A percentile compares a stretch with the other conserved stretches of the same genome.
Evolutionary conservation across 805 yeast species (phyloP).

Genomic region (Henningerozyma blattae): DNA sequence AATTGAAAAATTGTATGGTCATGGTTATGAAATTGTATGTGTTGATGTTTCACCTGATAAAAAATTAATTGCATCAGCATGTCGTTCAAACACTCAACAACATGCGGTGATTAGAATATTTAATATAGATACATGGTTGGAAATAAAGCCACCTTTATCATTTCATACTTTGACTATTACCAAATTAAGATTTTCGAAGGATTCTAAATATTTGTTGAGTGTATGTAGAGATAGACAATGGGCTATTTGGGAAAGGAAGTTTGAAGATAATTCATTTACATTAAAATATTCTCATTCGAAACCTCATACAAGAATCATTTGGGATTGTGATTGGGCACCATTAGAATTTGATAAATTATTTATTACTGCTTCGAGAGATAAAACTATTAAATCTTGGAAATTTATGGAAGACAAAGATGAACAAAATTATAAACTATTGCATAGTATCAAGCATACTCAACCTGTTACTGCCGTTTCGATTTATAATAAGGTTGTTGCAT

Average conservation of each 20-base stretch:
- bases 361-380: conserved; percentile 82
- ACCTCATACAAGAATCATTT: conserved; percentile 84
- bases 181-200: conserved; percentile 62
- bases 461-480: conserved; percentile 64
- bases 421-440: conserved; percentile 23
- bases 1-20: conserved; percentile 88
- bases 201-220: conserved; percentile 50
- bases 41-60: conserved; percentile 60
- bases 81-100: conserved; percentile 69
- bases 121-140: conserved; percentile 48
- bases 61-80: conserved; percentile 70
- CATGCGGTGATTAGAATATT: conserved; percentile 83
- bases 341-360: conserved; percentile 36
- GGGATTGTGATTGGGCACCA: conserved; percentile 92
- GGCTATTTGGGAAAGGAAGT: conserved; percentile 53
- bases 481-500: conserved; percentile 20
- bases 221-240: conserved; percentile 87
- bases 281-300: conserved; percentile 37
- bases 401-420: conserved; percentile 26
- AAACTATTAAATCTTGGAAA: conserved; percentile 63
- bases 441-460: conserved; percentile 33
- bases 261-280: conserved; percentile 28
- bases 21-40: conserved; percentile 86
- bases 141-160: conserved; percentile 40
- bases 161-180: conserved; percentile 84